Base-by-base conservation (phyloP, 1,284 basidiomycete genomes). In the Neolentinus lepideus region DNA sequence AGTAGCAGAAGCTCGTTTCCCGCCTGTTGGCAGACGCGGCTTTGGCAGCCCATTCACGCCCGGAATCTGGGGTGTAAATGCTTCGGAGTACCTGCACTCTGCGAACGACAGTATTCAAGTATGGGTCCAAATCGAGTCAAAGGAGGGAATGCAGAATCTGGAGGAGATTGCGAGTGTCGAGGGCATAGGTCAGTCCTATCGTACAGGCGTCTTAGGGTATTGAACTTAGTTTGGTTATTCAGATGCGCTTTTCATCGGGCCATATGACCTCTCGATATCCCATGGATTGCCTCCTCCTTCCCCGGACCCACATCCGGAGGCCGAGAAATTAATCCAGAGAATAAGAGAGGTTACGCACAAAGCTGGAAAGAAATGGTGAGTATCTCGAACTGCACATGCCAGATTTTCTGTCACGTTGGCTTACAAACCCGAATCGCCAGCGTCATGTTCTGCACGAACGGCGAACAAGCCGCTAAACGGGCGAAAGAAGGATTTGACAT, bases 121-220 rank as follows among this genome's bases (percentile, higher is more conserved):
- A 21, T 79, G 87, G 68, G 77, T 84, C 2, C 85, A 88, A 65
- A 85, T 88, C 56, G 84, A 88, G 67, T 86, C 77, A 3, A 71
- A 65, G 52, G 80, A 85, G 53, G 85, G 74, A 0, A 75, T 87
- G 10, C 62, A 78, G 53, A 85, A 88, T 59, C 69, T 84, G 12
- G 73, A 82, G 31, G 76, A 77, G 46, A 88, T 89, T 54, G 81
- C 2, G 77, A 82, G 25, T 85, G 86, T 50, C 14, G 47, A 50
- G 12, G 47, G 47, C 8, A 25, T 50, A 25, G 47, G 47, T 50
- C 3, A 21, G 47, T 50, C 12, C 27, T 8, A 50, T n/a, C n/a
- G n/a, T n/a, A n/a, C n/a, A n/a, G n/a, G n/a, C n/a, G n/a, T n/a
- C n/a, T n/a, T n/a, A n/a, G n/a, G n/a, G n/a, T n/a, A n/a, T n/a